Evolutionary conservation across 2,329 filamentous ascomycete genomes (phyloP).

Genomic region (Arachnopeziza araneosa): DNA sequence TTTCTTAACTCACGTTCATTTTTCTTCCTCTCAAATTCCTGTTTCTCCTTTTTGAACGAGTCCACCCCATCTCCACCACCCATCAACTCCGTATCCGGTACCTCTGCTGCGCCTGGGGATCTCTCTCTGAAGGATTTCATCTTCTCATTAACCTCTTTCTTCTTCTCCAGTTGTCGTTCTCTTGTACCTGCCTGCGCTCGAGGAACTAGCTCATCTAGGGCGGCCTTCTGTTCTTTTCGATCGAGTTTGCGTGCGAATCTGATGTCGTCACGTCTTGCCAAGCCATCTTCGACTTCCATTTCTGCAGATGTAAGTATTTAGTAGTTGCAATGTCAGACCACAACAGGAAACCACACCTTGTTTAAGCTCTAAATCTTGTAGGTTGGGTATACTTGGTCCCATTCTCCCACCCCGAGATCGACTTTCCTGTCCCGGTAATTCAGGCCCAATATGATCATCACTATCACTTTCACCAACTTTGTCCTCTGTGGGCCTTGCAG

Average conservation of each 20-base stretch:
- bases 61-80: conserved; percentile 59
- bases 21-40: conserved; percentile 65
- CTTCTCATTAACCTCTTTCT: conserved; percentile 62
- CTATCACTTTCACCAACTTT: conserved; percentile 19
- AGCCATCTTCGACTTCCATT: conserved; percentile 42
- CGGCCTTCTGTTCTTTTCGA: conserved; percentile 60
- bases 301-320: conserved; percentile 17
- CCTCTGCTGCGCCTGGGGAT: conserved; percentile 57
- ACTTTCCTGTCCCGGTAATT: conserved; percentile 34
- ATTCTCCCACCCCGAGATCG: conserved; percentile 24
- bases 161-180: conserved; percentile 85
- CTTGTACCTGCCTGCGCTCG: conserved; percentile 77
- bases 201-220: conserved; percentile 74
- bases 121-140: conserved; percentile 69
- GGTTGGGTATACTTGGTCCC: conserved; percentile 62
- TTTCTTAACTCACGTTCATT: conserved; percentile 76
- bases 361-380: conserved; percentile 66
- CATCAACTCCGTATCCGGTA: conserved; percentile 72
- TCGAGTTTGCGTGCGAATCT: conserved; percentile 59
- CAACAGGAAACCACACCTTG: conserved; percentile 33
- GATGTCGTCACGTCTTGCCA: conserved; percentile 43
- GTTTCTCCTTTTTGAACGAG: conserved; percentile 64
- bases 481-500: conserved; percentile 1
- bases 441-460: conserved; percentile 41
- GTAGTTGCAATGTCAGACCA: neutral